phyloP scores from a whole-genome alignment of 495 filamentous ascomycete species.

The Bacidia rubella region DNA sequence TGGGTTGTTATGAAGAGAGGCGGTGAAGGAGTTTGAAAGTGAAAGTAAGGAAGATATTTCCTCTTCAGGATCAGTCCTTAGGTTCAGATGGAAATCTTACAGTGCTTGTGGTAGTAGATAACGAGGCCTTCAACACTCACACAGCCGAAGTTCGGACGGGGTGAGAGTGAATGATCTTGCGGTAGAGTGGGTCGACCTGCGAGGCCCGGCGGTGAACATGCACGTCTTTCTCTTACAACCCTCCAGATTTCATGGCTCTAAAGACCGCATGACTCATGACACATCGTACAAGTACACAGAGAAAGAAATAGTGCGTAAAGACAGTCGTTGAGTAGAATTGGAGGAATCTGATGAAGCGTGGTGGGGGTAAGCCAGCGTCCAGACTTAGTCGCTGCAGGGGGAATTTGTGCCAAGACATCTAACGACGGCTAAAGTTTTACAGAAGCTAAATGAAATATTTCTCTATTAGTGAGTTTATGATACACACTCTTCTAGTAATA shows the following conservation, averaged over 20 bases:
- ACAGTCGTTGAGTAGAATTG: neutral
- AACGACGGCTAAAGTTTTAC: too few species aligned
- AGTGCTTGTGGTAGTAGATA: neutral
- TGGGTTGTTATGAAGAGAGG: slow-evolving; percentile 1
- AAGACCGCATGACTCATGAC: neutral
- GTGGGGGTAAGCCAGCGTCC: too few species aligned
- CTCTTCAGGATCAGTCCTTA: neutral
- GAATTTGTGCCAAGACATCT: too few species aligned
- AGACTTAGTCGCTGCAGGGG: too few species aligned
- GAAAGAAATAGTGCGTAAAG: slow-evolving; percentile 1
- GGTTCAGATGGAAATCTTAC: neutral
- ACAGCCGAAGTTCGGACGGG: neutral
- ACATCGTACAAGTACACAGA: slow-evolving; percentile 19
- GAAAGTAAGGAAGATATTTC: neutral
- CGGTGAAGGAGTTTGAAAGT: slow-evolving; percentile 1
- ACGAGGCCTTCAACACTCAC: neutral
- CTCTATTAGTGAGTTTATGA: too few species aligned
- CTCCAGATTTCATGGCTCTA: neutral
- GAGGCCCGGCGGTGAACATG: slow-evolving; percentile 8
- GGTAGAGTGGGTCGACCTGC: slow-evolving; percentile 14
- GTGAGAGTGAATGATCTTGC: slow-evolving; percentile 1
- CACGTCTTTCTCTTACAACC: neutral
- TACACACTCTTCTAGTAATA: too few species aligned
- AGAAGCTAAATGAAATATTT: too few species aligned
- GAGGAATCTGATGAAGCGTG: neutral